A percentile compares a stretch with the other conserved stretches of the same genome.
Conservation (phyloP, 768 basidiomycete genomes). For the Termitomyces sp. region DNA sequence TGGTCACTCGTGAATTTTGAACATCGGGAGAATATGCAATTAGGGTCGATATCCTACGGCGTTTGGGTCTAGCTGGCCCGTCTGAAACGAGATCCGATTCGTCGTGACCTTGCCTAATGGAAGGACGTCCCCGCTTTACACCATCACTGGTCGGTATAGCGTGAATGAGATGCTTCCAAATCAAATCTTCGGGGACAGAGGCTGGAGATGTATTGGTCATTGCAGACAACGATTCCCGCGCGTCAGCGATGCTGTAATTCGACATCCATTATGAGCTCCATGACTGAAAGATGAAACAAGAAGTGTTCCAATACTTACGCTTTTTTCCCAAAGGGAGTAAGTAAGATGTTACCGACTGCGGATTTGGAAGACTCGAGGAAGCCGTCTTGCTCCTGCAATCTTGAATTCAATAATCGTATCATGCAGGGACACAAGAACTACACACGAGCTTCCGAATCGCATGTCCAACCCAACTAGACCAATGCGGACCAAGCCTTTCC, state of each 20-base stretch:
- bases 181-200: slow-evolving; percentile 27
- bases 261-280: not conserved
- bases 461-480: slow-evolving; percentile 44
- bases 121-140: slow-evolving; percentile 19
- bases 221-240: slow-evolving; percentile 28
- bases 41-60: slow-evolving; percentile 15
- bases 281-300: not conserved
- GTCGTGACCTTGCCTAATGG: not conserved
- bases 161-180: slow-evolving; percentile 37
- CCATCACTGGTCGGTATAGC: slow-evolving; percentile 16
- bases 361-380: slow-evolving; percentile 33
- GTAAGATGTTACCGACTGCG: slow-evolving; percentile 28
- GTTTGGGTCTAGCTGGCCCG: slow-evolving; percentile 15
- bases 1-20: slow-evolving; percentile 28
- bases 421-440: not conserved
- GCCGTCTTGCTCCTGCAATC: slow-evolving; percentile 35
- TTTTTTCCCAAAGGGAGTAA: slow-evolving; percentile 44
- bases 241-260: slow-evolving; percentile 24
- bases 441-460: slow-evolving; percentile 42
- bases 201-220: slow-evolving; percentile 20
- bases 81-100: slow-evolving; percentile 1
- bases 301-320: slow-evolving; percentile 15
- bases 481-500: slow-evolving; percentile 45
- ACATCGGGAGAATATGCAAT: slow-evolving; percentile 7
- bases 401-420: not conserved